These are phyloP conservation scores for Aureobasidium sp. DNA, from an alignment of 2,329 filamentous ascomycete genomes.

Conservation along the genomic window DNA sequence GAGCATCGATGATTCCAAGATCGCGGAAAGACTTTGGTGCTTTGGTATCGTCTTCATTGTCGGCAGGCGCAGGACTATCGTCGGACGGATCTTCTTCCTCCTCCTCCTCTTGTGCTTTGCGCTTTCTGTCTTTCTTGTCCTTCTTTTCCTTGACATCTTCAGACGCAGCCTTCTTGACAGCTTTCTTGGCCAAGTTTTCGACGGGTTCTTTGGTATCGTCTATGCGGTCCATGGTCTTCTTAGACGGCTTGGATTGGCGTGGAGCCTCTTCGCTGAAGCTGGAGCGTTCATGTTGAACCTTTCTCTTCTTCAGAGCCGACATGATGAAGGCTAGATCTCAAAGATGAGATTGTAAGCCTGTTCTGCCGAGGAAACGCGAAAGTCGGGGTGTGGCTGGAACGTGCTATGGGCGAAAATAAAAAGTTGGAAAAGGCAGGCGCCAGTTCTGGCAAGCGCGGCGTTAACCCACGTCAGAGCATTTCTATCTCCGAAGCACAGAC, in stretches of 20 bases:
- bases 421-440: background rate
- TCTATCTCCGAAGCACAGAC: background rate
- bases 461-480: background rate
- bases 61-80: constrained; percentile 17
- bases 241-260: constrained; percentile 14
- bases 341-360: background rate
- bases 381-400: background rate
- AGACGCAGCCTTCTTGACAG: constrained; percentile 21
- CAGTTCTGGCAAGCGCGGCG: background rate
- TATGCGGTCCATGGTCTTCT: constrained; percentile 14
- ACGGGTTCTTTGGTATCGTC: constrained; percentile 3
- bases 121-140: constrained; percentile 13
- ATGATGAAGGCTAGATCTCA: constrained; percentile 22
- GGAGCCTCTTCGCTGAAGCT: constrained; percentile 11
- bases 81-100: constrained; percentile 17
- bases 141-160: constrained; percentile 23
- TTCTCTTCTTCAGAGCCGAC: constrained; percentile 38
- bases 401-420: background rate
- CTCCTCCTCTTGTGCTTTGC: constrained; percentile 16
- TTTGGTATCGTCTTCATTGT: constrained; percentile 20
- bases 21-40: constrained; percentile 59
- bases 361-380: background rate
- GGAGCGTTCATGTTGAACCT: constrained; percentile 26
- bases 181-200: background rate
- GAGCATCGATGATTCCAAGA: constrained; percentile 71